Conservation (phyloP, 2,329 filamentous ascomycete genomes). For the Scytalidium sp. region DNA sequence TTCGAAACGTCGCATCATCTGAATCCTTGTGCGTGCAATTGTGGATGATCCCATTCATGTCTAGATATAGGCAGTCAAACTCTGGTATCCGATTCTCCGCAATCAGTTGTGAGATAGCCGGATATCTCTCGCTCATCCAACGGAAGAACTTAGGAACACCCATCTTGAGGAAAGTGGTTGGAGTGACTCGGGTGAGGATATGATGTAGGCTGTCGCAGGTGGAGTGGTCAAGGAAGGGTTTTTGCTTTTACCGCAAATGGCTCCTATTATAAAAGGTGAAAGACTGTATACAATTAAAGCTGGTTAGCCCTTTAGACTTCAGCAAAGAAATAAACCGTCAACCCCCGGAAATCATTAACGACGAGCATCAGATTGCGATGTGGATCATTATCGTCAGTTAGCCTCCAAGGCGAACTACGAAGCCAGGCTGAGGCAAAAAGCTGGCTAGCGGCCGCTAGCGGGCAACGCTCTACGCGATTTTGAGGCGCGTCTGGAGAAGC, state of each 20-base stretch:
- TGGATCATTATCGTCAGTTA: not conserved
- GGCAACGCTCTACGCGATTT: slow-evolving; percentile 1
- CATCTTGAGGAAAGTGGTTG: slow-evolving; percentile 18
- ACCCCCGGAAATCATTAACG: not conserved
- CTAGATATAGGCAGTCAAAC: slow-evolving; percentile 95
- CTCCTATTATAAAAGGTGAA: not conserved
- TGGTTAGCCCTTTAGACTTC: not conserved
- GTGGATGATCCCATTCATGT: slow-evolving; percentile 99
- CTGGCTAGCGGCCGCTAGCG: not conserved
- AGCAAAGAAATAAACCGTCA: not conserved
- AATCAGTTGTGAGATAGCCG: slow-evolving; percentile 95
- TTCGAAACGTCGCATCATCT: slow-evolving; percentile 84
- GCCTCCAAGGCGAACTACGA: not conserved
- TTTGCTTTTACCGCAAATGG: slow-evolving; percentile 25
- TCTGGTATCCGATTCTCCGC: slow-evolving; percentile 98
- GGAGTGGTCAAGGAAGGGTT: not conserved
- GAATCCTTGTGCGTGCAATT: slow-evolving; percentile 98
- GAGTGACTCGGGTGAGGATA: slow-evolving; percentile 8
- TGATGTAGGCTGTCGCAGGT: slow-evolving; percentile 1
- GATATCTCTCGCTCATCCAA: slow-evolving; percentile 99
- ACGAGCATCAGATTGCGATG: not conserved
- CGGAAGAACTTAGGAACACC: slow-evolving; percentile 57
- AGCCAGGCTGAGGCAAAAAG: not conserved
- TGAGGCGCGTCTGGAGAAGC: not conserved
- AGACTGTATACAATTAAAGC: not conserved